These are phyloP conservation scores for Dactylis glomerata DNA, from an alignment of 176 grass and related monocot species.

Conservation along the genomic window DNA sequence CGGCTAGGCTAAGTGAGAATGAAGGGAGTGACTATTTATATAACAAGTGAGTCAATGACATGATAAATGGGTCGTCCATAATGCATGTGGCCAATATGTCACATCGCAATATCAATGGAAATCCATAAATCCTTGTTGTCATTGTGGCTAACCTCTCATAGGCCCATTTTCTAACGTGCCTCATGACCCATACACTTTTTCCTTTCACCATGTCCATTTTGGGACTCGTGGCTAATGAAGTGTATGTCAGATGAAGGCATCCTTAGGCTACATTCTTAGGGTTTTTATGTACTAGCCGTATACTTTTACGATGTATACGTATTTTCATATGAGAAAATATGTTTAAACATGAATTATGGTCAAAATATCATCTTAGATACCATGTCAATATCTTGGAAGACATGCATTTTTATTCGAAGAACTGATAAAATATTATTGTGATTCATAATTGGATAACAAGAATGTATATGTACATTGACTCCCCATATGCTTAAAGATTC, in stretches of 20 bases:
- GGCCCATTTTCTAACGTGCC: not conserved
- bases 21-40: no score
- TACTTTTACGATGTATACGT: not conserved
- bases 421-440: not conserved
- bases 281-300: no score
- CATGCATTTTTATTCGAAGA: not conserved
- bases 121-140: not conserved
- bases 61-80: not conserved
- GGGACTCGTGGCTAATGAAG: not conserved
- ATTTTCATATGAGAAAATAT: not conserved
- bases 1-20: no score
- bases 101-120: not conserved
- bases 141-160: not conserved
- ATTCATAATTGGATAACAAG: not conserved
- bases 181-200: not conserved
- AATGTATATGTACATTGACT: not conserved
- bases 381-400: not conserved
- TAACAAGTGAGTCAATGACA: no score
- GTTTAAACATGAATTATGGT: not conserved
- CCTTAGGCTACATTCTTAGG: no score
- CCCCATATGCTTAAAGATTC: not conserved
- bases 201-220: not conserved
- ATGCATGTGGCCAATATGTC: not conserved
- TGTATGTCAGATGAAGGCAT: no score
- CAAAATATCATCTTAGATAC: not conserved